Base-by-base conservation (phyloP, 2,329 filamentous ascomycete species). In the Emmonsiellopsis sp. region DNA sequence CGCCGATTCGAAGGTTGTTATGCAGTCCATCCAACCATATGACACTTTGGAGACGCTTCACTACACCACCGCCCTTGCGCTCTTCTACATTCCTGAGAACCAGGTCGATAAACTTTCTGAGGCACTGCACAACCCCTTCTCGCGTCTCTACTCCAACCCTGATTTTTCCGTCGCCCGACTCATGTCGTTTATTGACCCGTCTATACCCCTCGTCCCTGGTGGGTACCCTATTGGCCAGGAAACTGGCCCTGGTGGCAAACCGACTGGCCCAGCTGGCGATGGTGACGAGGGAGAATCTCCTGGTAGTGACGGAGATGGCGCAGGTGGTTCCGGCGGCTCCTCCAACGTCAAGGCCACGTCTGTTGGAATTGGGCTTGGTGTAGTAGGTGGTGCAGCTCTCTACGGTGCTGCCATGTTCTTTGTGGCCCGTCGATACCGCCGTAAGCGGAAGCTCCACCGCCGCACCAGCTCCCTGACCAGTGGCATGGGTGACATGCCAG, bases 341-440 rank as follows among this genome's bases (percentile, higher is more conserved):
- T 67, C 67, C 48, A 61, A 66, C 37, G 67, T 73, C 41, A 67
- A 66, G 50, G 63, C 68, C 34, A 74, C 69, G 69, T 85, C 76
- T 63, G 81, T 75, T 59, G 81, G 72, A 64, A 87, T 95, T 63
- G 88, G 86, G 54, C 78, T 89, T 20, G 89, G 88, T 63, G 86
- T 88, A 30, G 82, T 91, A 34, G 80, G 81, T 43, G 84, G 90
- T 64, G 89, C 88, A 42, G 86, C 85, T 50, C 84, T 89, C n/a
- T 95, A 95, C 62, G 91, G 90, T 65, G 88, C 87, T 10, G 90
- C 89, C 68, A 95, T 96, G 91, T 92, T 95, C 75, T 84, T 93
- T 64, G 83, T 95, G 60, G 91, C 91, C 49, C 85, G 90, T 57
- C 82, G 91, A 56, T 95, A 95, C 79, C 89, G 91, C 78, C 85